A percentile compares a stretch with the other conserved stretches of the same genome.
Evolutionary conservation across 106 monocot genomes (phyloP).

Genomic region (Dendrobium nobile): DNA sequence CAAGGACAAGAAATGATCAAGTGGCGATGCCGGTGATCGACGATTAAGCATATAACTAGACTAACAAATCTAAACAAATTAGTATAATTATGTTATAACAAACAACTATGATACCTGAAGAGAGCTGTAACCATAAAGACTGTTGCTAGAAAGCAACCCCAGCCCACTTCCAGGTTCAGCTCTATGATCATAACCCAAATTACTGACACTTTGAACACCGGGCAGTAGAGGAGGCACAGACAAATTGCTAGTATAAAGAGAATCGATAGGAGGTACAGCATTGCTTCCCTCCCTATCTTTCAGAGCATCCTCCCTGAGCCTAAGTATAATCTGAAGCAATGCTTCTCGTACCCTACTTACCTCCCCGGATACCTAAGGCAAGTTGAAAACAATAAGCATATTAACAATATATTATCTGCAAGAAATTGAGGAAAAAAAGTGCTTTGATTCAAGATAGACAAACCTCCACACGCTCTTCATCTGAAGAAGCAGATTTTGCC

Average conservation of each 20-base stretch:
- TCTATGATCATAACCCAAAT: conserved; percentile 61
- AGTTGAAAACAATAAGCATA: background rate
- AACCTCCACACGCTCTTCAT: conserved; percentile 90
- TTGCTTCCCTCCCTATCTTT: conserved; percentile 50
- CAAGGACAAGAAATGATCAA: background rate
- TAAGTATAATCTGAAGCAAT: conserved; percentile 67
- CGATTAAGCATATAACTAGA: background rate
- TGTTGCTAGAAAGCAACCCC: conserved; percentile 37
- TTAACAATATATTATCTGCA: background rate
- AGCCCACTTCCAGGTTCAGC: conserved; percentile 47
- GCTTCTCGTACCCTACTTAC: conserved; percentile 60
- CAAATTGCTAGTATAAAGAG: conserved; percentile 35
- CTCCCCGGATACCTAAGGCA: conserved; percentile 68
- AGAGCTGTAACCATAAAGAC: conserved; percentile 54
- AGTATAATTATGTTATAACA: background rate
- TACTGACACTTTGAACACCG: conserved; percentile 26
- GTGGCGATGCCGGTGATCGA: background rate
- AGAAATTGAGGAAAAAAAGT: background rate
- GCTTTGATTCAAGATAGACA: conserved; percentile 1
- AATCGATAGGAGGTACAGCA: conserved; percentile 25
- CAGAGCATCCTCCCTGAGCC: conserved; percentile 74
- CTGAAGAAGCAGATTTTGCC: conserved; percentile 44
- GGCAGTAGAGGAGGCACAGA: conserved; percentile 36
- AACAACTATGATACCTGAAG: conserved; percentile 46
- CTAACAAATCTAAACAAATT: background rate